These are phyloP conservation scores for Panellus pusillus DNA, from an alignment of 768 basidiomycete genomes.

Conservation along the genomic window DNA sequence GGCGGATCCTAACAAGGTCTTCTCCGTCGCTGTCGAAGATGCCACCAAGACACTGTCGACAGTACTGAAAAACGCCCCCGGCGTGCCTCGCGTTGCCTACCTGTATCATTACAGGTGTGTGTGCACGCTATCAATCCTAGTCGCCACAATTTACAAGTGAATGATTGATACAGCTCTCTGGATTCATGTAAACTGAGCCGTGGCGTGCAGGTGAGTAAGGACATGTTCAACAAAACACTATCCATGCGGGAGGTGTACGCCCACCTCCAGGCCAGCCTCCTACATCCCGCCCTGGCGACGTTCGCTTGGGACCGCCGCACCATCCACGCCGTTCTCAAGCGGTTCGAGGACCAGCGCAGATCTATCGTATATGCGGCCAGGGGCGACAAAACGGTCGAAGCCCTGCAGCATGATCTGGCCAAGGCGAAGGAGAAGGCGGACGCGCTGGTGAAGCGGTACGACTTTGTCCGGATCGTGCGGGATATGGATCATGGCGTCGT, in stretches of 20 bases:
- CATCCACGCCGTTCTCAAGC: conserved; percentile 12
- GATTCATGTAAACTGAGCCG: conserved; percentile 13
- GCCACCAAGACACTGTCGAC: conserved; percentile 16
- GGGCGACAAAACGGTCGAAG: conserved; percentile 5
- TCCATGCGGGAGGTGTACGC: conserved; percentile 17
- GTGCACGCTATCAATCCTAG: not conserved
- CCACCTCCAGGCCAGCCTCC: conserved; percentile 13
- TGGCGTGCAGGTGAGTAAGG: conserved; percentile 9
- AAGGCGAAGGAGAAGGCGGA: conserved; percentile 10
- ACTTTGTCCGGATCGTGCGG: conserved; percentile 17
- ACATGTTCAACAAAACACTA: conserved; percentile 12
- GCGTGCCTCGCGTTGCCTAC: conserved; percentile 15
- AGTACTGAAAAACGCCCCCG: conserved; percentile 16
- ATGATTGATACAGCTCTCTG: conserved; percentile 5
- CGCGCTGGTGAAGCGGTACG: conserved; percentile 13
- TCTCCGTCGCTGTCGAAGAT: conserved; percentile 13
- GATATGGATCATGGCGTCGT: conserved; percentile 13
- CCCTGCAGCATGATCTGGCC: conserved; percentile 14
- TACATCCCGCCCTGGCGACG: conserved; percentile 20
- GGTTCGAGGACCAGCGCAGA: conserved; percentile 18
- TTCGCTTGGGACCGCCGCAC: conserved; percentile 5
- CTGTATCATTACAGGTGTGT: conserved; percentile 23
- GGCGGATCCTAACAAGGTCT: conserved; percentile 8
- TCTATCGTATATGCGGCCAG: conserved; percentile 7
- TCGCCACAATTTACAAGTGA: not conserved